phyloP scores from a whole-genome alignment of 2,329 filamentous ascomycete genomes.

The Ceratocystis albifundus region DNA sequence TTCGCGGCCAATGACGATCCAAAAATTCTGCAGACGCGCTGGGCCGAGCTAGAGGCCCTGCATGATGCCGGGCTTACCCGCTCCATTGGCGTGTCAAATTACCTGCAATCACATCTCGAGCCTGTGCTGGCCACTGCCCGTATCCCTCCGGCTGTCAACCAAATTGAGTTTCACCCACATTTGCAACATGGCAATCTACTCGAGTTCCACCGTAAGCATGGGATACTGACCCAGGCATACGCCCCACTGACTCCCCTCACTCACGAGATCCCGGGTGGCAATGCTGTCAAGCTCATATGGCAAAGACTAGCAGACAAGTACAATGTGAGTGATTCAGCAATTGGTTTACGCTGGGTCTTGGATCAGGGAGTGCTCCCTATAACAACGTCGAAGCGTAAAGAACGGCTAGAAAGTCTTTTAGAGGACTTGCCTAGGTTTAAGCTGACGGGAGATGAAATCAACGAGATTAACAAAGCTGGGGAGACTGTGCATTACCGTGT shows the following conservation, averaged over 20 bases:
- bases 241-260: slow-evolving; percentile 43
- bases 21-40: slow-evolving; percentile 41
- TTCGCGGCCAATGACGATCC: slow-evolving; percentile 38
- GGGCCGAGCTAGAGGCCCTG: slow-evolving; percentile 54
- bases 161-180: slow-evolving; percentile 73
- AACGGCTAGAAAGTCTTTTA: slow-evolving; percentile 46
- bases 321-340: slow-evolving; percentile 42
- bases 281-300: slow-evolving; percentile 44
- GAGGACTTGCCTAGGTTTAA: slow-evolving; percentile 43
- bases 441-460: slow-evolving; percentile 47
- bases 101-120: slow-evolving; percentile 46
- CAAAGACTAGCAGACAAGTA: slow-evolving; percentile 46
- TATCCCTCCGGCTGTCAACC: slow-evolving; percentile 58
- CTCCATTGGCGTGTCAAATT: slow-evolving; percentile 72
- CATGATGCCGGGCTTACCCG: slow-evolving; percentile 52
- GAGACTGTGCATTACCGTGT: slow-evolving; percentile 49
- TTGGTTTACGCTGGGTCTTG: slow-evolving; percentile 49
- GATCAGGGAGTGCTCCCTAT: slow-evolving; percentile 48
- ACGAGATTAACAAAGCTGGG: slow-evolving; percentile 45
- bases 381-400: slow-evolving; percentile 49
- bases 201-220: slow-evolving; percentile 44
- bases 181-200: slow-evolving; percentile 52
- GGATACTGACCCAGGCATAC: slow-evolving; percentile 47
- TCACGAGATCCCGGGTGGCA: slow-evolving; percentile 36
- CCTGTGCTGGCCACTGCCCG: slow-evolving; percentile 46